A percentile compares a stretch with the other conserved stretches of the same genome.
phyloP scores from a whole-genome alignment of 2,329 filamentous ascomycete genomes.

The Trichoderma lentiforme region DNA sequence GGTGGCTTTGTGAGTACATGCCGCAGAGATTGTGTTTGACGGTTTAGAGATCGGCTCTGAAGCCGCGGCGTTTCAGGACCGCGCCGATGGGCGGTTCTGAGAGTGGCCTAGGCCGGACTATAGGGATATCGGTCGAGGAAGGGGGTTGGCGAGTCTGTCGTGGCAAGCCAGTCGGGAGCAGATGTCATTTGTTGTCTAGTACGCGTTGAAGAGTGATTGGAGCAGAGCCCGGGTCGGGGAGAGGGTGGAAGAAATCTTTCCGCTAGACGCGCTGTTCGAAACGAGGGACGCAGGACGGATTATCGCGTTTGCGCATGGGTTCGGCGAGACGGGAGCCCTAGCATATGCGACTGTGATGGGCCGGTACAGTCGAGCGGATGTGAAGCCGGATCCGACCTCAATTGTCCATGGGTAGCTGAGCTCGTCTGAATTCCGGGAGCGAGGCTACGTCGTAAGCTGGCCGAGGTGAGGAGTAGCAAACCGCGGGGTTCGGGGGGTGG shows the following conservation, averaged over 20 bases:
- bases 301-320: conserved; percentile 42
- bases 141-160: conserved; percentile 11
- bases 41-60: conserved; percentile 22
- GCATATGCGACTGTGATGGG: conserved; percentile 23
- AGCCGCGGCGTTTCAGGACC: conserved; percentile 18
- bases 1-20: conserved; percentile 73
- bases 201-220: conserved; percentile 12
- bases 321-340: conserved; percentile 24
- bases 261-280: conserved; percentile 32
- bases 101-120: conserved; percentile 23
- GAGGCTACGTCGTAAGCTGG: background rate
- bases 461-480: conserved; percentile 10
- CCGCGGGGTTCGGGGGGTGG: conserved; percentile 6
- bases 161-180: conserved; percentile 19
- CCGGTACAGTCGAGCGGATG: conserved; percentile 14
- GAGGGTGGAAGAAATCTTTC: conserved; percentile 24
- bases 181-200: conserved; percentile 27
- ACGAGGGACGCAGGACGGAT: conserved; percentile 31
- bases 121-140: conserved; percentile 19
- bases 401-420: conserved; percentile 17
- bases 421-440: background rate
- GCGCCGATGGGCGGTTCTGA: conserved; percentile 32
- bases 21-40: conserved; percentile 32
- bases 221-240: conserved; percentile 16
- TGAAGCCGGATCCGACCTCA: conserved; percentile 14